Evolutionary conservation across 768 basidiomycete species (phyloP).

Genomic region (Mycena maculata): DNA sequence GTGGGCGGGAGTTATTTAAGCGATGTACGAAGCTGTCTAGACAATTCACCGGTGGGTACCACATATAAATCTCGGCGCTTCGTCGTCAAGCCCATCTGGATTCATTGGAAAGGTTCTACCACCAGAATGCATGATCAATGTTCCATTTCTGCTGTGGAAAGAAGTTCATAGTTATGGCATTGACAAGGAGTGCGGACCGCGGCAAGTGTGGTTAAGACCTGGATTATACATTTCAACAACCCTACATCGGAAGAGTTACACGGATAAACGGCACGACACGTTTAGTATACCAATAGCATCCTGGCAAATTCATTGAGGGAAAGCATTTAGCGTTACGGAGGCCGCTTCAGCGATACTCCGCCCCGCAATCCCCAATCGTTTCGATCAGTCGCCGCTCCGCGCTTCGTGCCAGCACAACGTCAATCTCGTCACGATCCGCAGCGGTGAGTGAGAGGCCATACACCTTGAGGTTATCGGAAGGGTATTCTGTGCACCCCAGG

Average conservation of each 20-base stretch:
- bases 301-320: neutral
- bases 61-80: neutral
- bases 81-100: neutral
- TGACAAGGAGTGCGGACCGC: too few relatives aligned
- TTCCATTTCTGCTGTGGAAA: too few relatives aligned
- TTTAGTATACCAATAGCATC: too few relatives aligned
- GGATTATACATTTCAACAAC: too few relatives aligned
- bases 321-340: too few relatives aligned
- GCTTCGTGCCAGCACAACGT: conserved; percentile 70
- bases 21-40: neutral
- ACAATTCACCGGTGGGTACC: conserved; percentile 18
- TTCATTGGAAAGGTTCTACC: too few relatives aligned
- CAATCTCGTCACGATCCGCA: conserved; percentile 72
- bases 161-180: too few relatives aligned
- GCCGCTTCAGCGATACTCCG: conserved; percentile 70
- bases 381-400: conserved; percentile 71
- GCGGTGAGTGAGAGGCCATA: conserved; percentile 68
- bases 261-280: too few relatives aligned
- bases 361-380: conserved; percentile 84
- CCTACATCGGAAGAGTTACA: too few relatives aligned
- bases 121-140: too few relatives aligned
- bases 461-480: conserved; percentile 72
- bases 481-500: conserved; percentile 80
- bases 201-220: too few relatives aligned
- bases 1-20: neutral